Conservation (phyloP, 2,329 filamentous ascomycete species). For the Diaporthe sp. region DNA sequence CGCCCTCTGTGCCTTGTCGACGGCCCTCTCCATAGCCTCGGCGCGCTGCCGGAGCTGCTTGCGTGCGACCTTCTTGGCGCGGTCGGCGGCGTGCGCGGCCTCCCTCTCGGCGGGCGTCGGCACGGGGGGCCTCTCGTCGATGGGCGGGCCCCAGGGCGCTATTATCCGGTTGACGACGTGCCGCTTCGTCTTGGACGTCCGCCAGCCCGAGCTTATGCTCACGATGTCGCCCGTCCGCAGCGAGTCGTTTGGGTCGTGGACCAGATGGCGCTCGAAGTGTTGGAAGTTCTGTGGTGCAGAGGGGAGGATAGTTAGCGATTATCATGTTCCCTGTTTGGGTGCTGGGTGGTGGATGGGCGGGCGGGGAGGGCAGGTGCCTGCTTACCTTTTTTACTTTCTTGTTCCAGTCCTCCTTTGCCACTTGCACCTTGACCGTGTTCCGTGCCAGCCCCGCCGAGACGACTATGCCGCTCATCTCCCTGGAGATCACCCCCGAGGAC, state of each 20-base stretch:
- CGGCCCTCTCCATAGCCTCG: constrained; percentile 40
- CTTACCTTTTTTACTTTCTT: constrained; percentile 78
- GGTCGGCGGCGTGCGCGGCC: constrained; percentile 66
- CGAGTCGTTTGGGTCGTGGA: constrained; percentile 83
- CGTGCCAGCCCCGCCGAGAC: constrained; percentile 83
- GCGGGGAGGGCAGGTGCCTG: neutral
- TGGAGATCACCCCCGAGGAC: neutral
- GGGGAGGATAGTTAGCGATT: neutral
- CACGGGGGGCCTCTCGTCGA: constrained; percentile 75
- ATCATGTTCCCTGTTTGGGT: neutral
- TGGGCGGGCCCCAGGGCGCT: constrained; percentile 74
- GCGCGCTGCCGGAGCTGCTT: constrained; percentile 53
- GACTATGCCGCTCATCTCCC: constrained; percentile 69
- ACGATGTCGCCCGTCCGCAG: constrained; percentile 82
- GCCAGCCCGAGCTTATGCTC: constrained; percentile 76
- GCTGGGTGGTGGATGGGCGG: too few species aligned
- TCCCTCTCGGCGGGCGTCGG: constrained; percentile 74
- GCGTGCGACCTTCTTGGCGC: constrained; percentile 69
- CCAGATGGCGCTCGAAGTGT: constrained; percentile 74
- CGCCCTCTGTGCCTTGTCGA: constrained; percentile 44
- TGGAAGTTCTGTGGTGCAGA: constrained; percentile 71
- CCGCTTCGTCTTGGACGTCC: constrained; percentile 75
- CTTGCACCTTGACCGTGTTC: constrained; percentile 83
- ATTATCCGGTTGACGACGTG: constrained; percentile 84
- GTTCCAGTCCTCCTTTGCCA: constrained; percentile 81